Conservation (phyloP, 306 rosid species). For the Pyrus bretschneideri region DNA sequence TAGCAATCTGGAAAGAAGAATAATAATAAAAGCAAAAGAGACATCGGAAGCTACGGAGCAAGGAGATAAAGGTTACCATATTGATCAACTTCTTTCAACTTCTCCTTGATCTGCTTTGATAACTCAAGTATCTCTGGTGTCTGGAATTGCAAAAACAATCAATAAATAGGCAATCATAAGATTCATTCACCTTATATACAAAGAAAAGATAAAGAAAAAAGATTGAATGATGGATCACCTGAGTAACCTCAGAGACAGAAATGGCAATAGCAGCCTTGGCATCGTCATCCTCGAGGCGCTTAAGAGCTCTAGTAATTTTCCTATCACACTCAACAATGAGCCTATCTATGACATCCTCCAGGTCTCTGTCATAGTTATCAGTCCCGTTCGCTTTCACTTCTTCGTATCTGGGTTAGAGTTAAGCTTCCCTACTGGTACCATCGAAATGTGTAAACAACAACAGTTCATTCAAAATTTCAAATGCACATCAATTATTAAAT, state of each 20-base stretch:
- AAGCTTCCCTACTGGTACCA: constrained; percentile 17
- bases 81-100: constrained; percentile 87
- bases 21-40: not conserved
- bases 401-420: constrained; percentile 65
- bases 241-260: constrained; percentile 94
- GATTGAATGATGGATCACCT: constrained; percentile 30
- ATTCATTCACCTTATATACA: not conserved
- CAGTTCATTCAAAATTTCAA: not conserved
- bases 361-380: constrained; percentile 83
- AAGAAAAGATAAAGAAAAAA: not conserved
- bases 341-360: constrained; percentile 93
- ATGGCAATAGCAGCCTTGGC: constrained; percentile 98
- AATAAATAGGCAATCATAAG: not conserved
- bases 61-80: constrained; percentile 41
- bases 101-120: constrained; percentile 77
- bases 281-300: constrained; percentile 96
- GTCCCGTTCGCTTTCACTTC: constrained; percentile 70
- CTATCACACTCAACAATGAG: constrained; percentile 95
- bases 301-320: constrained; percentile 85
- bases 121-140: constrained; percentile 72
- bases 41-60: not conserved
- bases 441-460: not conserved
- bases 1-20: not conserved
- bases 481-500: not conserved
- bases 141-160: constrained; percentile 39